Evolutionary conservation across 2,329 filamentous ascomycete species (phyloP).

Genomic region (Aschersonia sp.): DNA sequence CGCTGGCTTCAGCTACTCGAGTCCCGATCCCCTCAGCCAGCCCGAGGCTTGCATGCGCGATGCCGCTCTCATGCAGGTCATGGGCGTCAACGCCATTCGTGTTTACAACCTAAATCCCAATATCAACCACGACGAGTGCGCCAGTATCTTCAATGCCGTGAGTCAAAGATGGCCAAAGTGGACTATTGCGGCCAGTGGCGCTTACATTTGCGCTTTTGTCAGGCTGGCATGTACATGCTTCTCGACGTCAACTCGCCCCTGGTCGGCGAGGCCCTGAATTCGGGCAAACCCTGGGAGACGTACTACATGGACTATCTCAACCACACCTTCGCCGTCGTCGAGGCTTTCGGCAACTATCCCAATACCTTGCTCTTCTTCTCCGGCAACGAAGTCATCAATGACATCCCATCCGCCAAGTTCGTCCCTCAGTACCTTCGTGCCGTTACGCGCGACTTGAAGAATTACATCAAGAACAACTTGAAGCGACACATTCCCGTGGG

Average conservation of each 20-base stretch:
- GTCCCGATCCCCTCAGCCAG: conserved; percentile 46
- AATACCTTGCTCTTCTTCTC: conserved; percentile 64
- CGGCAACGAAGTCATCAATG: conserved; percentile 66
- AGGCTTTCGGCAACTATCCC: conserved; percentile 52
- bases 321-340: conserved; percentile 51
- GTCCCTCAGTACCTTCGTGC: conserved; percentile 62
- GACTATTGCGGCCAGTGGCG: too few relatives aligned
- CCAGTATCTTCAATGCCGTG: conserved; percentile 51
- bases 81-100: conserved; percentile 53
- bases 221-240: conserved; percentile 55
- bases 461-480: conserved; percentile 60
- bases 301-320: conserved; percentile 49
- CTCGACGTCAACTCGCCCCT: conserved; percentile 55
- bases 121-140: conserved; percentile 52
- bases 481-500: conserved; percentile 60
- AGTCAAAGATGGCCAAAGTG: conserved; percentile 5
- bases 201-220: neutral
- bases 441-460: conserved; percentile 67
- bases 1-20: conserved; percentile 38
- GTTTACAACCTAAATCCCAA: conserved; percentile 56
- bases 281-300: conserved; percentile 38
- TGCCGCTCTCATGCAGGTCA: conserved; percentile 49
- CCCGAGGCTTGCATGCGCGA: conserved; percentile 44
- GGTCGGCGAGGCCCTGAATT: conserved; percentile 40
- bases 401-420: conserved; percentile 39